phyloP scores from a whole-genome alignment of 2,329 filamentous ascomycete genomes.

The Trichoderma breve region DNA sequence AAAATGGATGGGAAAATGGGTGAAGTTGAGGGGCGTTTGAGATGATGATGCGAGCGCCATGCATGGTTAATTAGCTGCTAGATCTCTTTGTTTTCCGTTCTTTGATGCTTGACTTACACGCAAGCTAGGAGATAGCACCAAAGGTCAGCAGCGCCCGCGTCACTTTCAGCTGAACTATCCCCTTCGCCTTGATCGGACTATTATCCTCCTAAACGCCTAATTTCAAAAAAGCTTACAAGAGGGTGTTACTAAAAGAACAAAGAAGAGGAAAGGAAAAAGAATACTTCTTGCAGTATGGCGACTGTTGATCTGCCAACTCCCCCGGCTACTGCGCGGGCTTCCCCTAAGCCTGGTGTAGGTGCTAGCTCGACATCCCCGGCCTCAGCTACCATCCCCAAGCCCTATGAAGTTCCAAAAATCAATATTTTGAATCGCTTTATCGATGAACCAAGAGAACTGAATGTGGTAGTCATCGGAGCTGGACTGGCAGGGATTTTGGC shows the following conservation, averaged over 20 bases:
- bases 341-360: neutral
- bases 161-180: neutral
- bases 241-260: neutral
- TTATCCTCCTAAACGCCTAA: neutral
- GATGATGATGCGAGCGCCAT: neutral
- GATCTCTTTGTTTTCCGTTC: neutral
- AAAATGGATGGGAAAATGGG: neutral
- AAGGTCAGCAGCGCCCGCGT: neutral
- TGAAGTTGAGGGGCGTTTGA: neutral
- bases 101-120: conserved; percentile 4
- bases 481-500: conserved; percentile 46
- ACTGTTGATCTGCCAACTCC: conserved; percentile 14
- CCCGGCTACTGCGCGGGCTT: conserved; percentile 6
- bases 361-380: neutral
- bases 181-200: neutral
- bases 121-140: neutral
- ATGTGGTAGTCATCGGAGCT: conserved; percentile 39
- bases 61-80: conserved; percentile 8
- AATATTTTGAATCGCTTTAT: conserved; percentile 33
- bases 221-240: neutral
- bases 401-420: conserved; percentile 14
- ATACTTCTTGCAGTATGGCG: neutral
- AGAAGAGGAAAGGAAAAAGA: neutral
- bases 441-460: conserved; percentile 35
- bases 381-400: neutral